Evolutionary conservation across 805 yeast genomes (phyloP).

Genomic region (Wickerhamomyces chambardii): DNA sequence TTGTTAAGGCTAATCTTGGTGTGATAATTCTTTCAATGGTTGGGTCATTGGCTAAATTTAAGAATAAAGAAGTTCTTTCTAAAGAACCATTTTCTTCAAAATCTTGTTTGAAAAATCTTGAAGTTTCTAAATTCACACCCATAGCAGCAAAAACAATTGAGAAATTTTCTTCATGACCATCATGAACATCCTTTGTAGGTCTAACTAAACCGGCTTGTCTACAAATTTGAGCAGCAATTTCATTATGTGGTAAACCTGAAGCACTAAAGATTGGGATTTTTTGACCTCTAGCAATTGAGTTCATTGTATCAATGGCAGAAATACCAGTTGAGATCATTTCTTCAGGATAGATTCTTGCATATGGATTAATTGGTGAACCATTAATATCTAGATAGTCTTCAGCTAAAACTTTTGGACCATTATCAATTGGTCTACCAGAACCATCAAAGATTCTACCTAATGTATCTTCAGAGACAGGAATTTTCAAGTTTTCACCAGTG

Average conservation of each 20-base stretch:
- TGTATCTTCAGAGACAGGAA: slow-evolving; percentile 94
- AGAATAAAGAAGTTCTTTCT: slow-evolving; percentile 94
- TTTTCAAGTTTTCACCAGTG: slow-evolving; percentile 89
- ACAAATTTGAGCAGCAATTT: slow-evolving; percentile 99
- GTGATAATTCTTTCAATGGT: slow-evolving; percentile 99
- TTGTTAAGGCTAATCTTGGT: slow-evolving; percentile 96
- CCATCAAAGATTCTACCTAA: slow-evolving; percentile 98
- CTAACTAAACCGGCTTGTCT: slow-evolving; percentile 99
- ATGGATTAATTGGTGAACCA: slow-evolving; percentile 98
- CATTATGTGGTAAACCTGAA: slow-evolving; percentile 98
- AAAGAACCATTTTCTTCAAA: slow-evolving; percentile 98
- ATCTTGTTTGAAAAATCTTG: slow-evolving; percentile 98
- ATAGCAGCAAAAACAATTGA: slow-evolving; percentile 98
- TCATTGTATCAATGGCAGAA: slow-evolving; percentile 98
- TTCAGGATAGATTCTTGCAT: slow-evolving; percentile 97
- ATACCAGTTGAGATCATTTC: slow-evolving; percentile 99
- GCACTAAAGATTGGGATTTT: slow-evolving; percentile 99
- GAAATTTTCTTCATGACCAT: slow-evolving; percentile 99
- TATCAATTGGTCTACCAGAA: slow-evolving; percentile 96
- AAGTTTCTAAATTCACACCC: slow-evolving; percentile 99
- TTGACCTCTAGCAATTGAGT: slow-evolving; percentile 99
- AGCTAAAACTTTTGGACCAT: slow-evolving; percentile 97
- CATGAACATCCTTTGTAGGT: slow-evolving; percentile 99
- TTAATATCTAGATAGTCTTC: slow-evolving; percentile 98
- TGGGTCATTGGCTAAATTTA: slow-evolving; percentile 98